phyloP scores from a whole-genome alignment of 441 rosid genomes.

The Raphanus hybrid region DNA sequence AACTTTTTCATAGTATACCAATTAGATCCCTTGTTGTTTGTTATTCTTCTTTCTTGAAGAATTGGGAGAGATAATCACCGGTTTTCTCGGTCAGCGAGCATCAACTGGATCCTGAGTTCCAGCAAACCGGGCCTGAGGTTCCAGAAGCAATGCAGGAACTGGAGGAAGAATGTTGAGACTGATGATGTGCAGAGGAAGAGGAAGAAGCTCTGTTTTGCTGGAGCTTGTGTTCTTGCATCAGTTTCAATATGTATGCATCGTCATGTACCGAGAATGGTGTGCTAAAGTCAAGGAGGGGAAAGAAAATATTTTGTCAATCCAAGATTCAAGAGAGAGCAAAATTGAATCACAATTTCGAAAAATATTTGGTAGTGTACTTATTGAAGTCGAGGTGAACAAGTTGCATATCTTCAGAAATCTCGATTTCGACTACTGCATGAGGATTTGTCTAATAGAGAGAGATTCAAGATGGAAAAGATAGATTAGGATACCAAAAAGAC shows the following conservation, averaged over 20 bases:
- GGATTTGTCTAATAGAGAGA: slow-evolving; percentile 49
- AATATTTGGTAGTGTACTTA: slow-evolving; percentile 14
- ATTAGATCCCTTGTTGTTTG: slow-evolving; percentile 39
- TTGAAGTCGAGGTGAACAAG: slow-evolving; percentile 65
- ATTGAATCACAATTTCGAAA: no score
- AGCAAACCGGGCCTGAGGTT: slow-evolving; percentile 42
- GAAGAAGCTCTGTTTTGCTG: slow-evolving; percentile 39
- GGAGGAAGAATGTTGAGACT: slow-evolving; percentile 43
- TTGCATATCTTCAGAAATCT: slow-evolving; percentile 64
- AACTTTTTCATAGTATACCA: slow-evolving; percentile 23
- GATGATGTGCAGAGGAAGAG: slow-evolving; percentile 33
- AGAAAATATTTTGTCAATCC: background rate
- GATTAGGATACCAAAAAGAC: background rate
- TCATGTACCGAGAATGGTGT: slow-evolving; percentile 49
- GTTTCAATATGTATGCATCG: slow-evolving; percentile 48
- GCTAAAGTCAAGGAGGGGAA: slow-evolving; percentile 1
- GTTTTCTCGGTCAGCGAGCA: slow-evolving; percentile 24
- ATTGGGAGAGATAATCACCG: background rate
- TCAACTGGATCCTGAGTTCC: slow-evolving; percentile 45
- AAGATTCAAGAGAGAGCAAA: background rate
- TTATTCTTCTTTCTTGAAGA: slow-evolving; percentile 44
- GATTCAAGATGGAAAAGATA: no score
- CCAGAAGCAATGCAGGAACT: slow-evolving; percentile 50
- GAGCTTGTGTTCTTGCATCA: slow-evolving; percentile 44
- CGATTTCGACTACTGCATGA: slow-evolving; percentile 63